Percentiles rank a stretch among this genome's conserved stretches.
Conservation (phyloP, 2,329 filamentous ascomycete species). For the Paraphoma chrysanthemicola region DNA sequence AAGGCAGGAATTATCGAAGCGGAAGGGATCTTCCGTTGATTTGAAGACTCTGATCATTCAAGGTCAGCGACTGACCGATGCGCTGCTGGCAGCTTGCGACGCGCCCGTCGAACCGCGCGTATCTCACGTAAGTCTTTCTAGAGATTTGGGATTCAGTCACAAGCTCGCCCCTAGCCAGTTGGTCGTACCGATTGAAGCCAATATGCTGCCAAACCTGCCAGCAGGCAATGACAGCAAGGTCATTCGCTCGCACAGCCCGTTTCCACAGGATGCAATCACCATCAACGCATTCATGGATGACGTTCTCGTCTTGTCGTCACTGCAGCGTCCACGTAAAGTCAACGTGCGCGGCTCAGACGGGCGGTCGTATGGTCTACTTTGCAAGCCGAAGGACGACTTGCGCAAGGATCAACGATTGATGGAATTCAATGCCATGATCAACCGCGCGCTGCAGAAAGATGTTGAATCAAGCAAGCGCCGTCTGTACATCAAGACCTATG, state of each 20-base stretch:
- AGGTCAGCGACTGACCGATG: conserved; percentile 83
- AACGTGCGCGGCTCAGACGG: conserved; percentile 90
- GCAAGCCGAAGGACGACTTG: conserved; percentile 98
- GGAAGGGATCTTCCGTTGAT: conserved; percentile 64
- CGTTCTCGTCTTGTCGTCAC: conserved; percentile 85
- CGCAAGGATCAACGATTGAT: conserved; percentile 97
- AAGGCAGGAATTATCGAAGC: conserved; percentile 59
- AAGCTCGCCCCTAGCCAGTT: conserved; percentile 81
- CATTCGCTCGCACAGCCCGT: conserved; percentile 78
- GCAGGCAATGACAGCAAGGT: conserved; percentile 71
- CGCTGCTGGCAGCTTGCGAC: conserved; percentile 81
- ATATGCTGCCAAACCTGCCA: conserved; percentile 82
- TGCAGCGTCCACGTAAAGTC: conserved; percentile 90
- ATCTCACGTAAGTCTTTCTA: conserved; percentile 75
- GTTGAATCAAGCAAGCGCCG: conserved; percentile 88
- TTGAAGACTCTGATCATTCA: conserved; percentile 75
- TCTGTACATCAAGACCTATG: conserved; percentile 89
- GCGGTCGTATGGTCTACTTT: conserved; percentile 84
- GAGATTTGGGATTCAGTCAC: conserved; percentile 83
- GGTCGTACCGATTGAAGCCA: conserved; percentile 87
- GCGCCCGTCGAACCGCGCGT: conserved; percentile 76
- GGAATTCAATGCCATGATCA: conserved; percentile 99
- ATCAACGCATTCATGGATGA: conserved; percentile 84
- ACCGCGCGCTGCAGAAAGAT: conserved; percentile 89
- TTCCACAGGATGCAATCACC: conserved; percentile 83